A percentile compares a stretch with the other conserved stretches of the same genome.
Evolutionary conservation across 768 basidiomycete genomes (phyloP).

Genomic region (Hericium erinaceus): DNA sequence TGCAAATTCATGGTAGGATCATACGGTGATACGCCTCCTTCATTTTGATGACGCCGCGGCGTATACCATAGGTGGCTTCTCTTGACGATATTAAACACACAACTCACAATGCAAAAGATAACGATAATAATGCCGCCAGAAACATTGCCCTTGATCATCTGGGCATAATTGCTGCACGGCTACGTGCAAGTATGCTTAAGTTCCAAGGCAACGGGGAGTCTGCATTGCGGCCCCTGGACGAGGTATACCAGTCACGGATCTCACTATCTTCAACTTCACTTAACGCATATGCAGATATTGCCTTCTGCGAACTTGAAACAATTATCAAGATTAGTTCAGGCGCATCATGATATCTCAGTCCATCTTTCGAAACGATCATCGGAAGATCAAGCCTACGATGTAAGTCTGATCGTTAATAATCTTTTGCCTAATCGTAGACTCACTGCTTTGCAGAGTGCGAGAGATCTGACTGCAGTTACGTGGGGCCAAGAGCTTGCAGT

Average conservation of each 20-base stretch:
- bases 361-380: slow-evolving; percentile 65
- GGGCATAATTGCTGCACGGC: slow-evolving; percentile 81
- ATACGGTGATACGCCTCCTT: not conserved
- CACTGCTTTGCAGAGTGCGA: slow-evolving; percentile 51
- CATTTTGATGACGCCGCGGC: not conserved
- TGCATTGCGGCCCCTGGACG: slow-evolving; percentile 54
- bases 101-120: slow-evolving; percentile 22
- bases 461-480: slow-evolving; percentile 69
- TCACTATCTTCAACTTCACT: not conserved
- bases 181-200: slow-evolving; percentile 49
- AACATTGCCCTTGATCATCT: slow-evolving; percentile 89
- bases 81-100: slow-evolving; percentile 74
- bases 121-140: slow-evolving; percentile 80
- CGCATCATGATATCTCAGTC: slow-evolving; percentile 54
- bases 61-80: slow-evolving; percentile 51
- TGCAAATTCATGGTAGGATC: slow-evolving; percentile 74
- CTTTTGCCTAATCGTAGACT: not conserved
- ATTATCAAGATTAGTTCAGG: slow-evolving; percentile 48
- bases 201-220: slow-evolving; percentile 27
- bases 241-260: slow-evolving; percentile 34
- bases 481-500: slow-evolving; percentile 80
- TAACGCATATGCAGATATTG: slow-evolving; percentile 35
- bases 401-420: slow-evolving; percentile 19
- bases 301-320: slow-evolving; percentile 36
- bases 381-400: slow-evolving; percentile 77